A percentile compares a stretch with the other conserved stretches of the same genome.
Conservation (phyloP, 1,139 yeast species). For the Blastobotrys illinoisensis region DNA sequence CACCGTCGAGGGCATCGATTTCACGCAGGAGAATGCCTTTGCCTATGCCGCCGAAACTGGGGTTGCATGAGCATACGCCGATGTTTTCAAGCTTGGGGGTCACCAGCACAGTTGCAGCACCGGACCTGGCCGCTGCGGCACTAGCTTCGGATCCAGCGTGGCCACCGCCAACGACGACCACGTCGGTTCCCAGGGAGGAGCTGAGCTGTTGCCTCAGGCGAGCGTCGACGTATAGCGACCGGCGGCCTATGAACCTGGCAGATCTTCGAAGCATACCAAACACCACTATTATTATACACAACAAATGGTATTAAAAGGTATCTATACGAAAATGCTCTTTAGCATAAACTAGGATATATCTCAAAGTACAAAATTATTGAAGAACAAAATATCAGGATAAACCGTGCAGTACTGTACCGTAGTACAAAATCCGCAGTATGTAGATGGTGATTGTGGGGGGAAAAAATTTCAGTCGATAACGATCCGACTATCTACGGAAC, state of each 20-base stretch:
- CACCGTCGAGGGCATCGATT: conserved; percentile 95
- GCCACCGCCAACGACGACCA: conserved; percentile 92
- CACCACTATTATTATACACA: too few relatives aligned
- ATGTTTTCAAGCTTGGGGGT: conserved; percentile 73
- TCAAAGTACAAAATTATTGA: too few relatives aligned
- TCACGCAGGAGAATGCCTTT: conserved; percentile 90
- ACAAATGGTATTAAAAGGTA: background rate
- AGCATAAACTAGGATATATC: too few relatives aligned
- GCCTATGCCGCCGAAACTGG: conserved; percentile 98
- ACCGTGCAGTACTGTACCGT: too few relatives aligned
- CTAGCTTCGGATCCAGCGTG: conserved; percentile 99
- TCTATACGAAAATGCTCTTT: too few relatives aligned
- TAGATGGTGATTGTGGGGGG: too few relatives aligned
- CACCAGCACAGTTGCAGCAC: conserved; percentile 64
- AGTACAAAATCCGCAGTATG: too few relatives aligned
- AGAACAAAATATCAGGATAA: too few relatives aligned
- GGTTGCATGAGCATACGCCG: conserved; percentile 96
- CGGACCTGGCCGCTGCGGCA: conserved; percentile 83
- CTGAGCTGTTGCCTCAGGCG: conserved; percentile 2
- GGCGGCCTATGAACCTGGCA: background rate
- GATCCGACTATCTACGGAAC: too few relatives aligned
- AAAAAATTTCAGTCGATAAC: too few relatives aligned
- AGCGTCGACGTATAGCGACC: background rate
- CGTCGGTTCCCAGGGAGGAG: conserved; percentile 42
- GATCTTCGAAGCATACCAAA: background rate